These are phyloP conservation scores for Psilocybe tampanensis DNA, from an alignment of 768 basidiomycete species.

Conservation along the genomic window DNA sequence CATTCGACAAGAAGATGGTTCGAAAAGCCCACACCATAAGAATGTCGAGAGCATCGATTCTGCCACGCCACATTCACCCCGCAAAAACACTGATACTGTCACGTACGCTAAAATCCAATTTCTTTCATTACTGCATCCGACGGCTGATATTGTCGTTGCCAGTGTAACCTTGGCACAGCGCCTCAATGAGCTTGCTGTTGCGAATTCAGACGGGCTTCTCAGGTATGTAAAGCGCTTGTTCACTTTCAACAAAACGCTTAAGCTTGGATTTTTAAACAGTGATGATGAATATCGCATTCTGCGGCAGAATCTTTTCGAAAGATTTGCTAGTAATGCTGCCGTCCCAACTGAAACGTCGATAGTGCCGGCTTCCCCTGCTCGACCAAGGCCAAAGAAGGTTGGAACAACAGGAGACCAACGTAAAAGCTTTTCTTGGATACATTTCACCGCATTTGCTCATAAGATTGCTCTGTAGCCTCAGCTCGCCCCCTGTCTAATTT, in stretches of 20 bases:
- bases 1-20: slow-evolving; percentile 10
- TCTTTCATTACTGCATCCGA: neutral
- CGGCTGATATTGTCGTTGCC: slow-evolving; percentile 4
- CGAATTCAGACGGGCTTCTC: slow-evolving; percentile 79
- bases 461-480: slow-evolving; percentile 25
- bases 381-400: slow-evolving; percentile 31
- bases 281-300: slow-evolving; percentile 87
- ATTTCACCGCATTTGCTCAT: neutral
- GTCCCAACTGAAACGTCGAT: slow-evolving; percentile 67
- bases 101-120: slow-evolving; percentile 43
- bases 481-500: slow-evolving; percentile 42
- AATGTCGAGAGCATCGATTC: slow-evolving; percentile 12
- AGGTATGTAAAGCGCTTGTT: slow-evolving; percentile 47
- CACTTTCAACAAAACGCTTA: neutral
- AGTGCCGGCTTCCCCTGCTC: slow-evolving; percentile 53
- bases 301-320: slow-evolving; percentile 83
- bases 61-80: slow-evolving; percentile 26
- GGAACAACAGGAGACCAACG: slow-evolving; percentile 32
- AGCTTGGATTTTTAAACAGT: slow-evolving; percentile 39
- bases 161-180: slow-evolving; percentile 81
- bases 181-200: slow-evolving; percentile 76
- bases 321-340: slow-evolving; percentile 59
- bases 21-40: slow-evolving; percentile 11
- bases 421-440: slow-evolving; percentile 24
- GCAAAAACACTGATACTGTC: slow-evolving; percentile 47